Conservation (phyloP, 768 basidiomycete genomes). For the Hysterangium stoloniferum region DNA sequence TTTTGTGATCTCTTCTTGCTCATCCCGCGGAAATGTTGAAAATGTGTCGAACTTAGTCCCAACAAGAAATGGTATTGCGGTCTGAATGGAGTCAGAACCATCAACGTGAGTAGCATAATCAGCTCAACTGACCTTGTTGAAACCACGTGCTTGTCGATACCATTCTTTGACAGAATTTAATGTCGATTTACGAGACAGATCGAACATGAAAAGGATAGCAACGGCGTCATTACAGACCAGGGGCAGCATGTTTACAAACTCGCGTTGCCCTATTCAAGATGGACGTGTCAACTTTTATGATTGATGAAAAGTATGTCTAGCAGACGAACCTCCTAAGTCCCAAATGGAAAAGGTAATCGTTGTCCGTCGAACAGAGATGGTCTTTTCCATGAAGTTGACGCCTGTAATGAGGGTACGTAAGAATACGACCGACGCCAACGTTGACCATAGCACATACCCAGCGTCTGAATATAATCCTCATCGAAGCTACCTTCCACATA, state of each 20-base stretch:
- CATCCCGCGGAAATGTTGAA: slow-evolving; percentile 89
- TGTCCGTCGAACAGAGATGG: slow-evolving; percentile 94
- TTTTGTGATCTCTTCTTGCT: slow-evolving; percentile 99
- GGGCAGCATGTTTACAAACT: slow-evolving; percentile 99
- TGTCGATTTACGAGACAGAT: slow-evolving; percentile 94
- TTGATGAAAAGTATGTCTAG: neutral
- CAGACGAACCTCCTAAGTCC: slow-evolving; percentile 68
- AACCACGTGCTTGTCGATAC: slow-evolving; percentile 98
- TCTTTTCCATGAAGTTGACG: slow-evolving; percentile 99
- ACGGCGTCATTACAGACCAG: slow-evolving; percentile 99
- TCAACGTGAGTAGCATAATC: no score
- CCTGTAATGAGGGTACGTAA: slow-evolving; percentile 32
- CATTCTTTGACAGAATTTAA: slow-evolving; percentile 99
- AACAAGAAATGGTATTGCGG: slow-evolving; percentile 96
- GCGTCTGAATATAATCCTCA: slow-evolving; percentile 99
- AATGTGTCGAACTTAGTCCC: slow-evolving; percentile 99
- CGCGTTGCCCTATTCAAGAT: slow-evolving; percentile 71
- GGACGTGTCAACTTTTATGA: neutral
- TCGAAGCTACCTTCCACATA: slow-evolving; percentile 99
- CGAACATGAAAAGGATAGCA: slow-evolving; percentile 99
- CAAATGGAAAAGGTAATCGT: slow-evolving; percentile 99
- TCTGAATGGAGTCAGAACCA: slow-evolving; percentile 39
- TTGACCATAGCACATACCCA: slow-evolving; percentile 49
- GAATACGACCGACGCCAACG: neutral
- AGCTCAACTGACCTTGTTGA: slow-evolving; percentile 76